Evolutionary conservation across 2,329 filamentous ascomycete species (phyloP).

Genomic region (Phialocephala sp.): DNA sequence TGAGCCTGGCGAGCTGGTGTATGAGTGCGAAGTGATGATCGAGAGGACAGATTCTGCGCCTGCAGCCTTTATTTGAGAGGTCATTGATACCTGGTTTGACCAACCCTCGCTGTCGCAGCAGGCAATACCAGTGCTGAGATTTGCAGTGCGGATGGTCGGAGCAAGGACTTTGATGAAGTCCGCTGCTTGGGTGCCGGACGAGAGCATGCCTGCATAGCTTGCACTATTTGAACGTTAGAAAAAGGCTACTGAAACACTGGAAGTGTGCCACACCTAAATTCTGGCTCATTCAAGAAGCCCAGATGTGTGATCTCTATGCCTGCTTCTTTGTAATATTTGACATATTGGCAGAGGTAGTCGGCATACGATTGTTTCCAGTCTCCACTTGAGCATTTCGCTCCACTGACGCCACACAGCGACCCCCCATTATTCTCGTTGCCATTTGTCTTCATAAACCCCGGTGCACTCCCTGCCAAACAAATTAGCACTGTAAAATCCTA

Average conservation of each 20-base stretch:
- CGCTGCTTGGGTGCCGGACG: conserved; percentile 52
- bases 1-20: conserved; percentile 47
- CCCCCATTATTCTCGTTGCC: conserved; percentile 51
- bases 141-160: conserved; percentile 45
- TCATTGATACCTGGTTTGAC: conserved; percentile 46
- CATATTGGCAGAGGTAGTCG: conserved; percentile 54
- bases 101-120: conserved; percentile 54
- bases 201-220: conserved; percentile 54
- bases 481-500: too few relatives aligned
- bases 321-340: conserved; percentile 48
- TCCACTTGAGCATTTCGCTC: conserved; percentile 47
- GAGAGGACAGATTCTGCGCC: conserved; percentile 47
- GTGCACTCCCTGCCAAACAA: too few relatives aligned
- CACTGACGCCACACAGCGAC: conserved; percentile 52
- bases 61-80: conserved; percentile 46
- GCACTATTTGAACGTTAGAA: conserved; percentile 19
- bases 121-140: conserved; percentile 46
- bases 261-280: conserved; percentile 36
- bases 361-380: conserved; percentile 57
- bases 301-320: conserved; percentile 49
- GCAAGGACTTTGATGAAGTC: conserved; percentile 55
- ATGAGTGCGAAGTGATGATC: conserved; percentile 49
- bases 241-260: not conserved
- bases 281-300: conserved; percentile 53
- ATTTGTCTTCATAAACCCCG: conserved; percentile 58